These are phyloP conservation scores for Sarocladium brachiariae DNA, from an alignment of 2,329 filamentous ascomycete genomes.

Conservation along the genomic window DNA sequence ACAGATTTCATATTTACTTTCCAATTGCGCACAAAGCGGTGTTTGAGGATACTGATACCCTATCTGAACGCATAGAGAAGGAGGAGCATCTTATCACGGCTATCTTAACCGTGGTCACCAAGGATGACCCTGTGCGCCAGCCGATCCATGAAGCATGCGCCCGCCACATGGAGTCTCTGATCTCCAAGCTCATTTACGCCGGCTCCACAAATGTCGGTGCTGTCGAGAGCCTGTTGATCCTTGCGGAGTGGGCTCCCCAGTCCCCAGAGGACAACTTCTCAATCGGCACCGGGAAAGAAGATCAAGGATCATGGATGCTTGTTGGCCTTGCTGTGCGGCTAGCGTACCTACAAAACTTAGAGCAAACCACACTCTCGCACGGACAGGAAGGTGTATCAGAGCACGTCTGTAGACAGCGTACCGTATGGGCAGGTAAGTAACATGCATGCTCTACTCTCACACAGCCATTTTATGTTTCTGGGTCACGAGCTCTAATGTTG, in stretches of 20 bases:
- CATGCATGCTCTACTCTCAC: no score
- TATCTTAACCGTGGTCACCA: slow-evolving; percentile 63
- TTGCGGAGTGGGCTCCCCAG: slow-evolving; percentile 69
- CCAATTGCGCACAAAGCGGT: slow-evolving; percentile 58
- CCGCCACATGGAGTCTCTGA: slow-evolving; percentile 61
- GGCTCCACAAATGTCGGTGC: slow-evolving; percentile 62
- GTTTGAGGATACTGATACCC: slow-evolving; percentile 39
- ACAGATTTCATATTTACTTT: slow-evolving; percentile 64
- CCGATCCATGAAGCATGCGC: slow-evolving; percentile 60
- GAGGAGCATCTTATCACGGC: slow-evolving; percentile 64
- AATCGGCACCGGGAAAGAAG: slow-evolving; percentile 65
- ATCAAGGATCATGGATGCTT: slow-evolving; percentile 72
- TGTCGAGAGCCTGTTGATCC: slow-evolving; percentile 61
- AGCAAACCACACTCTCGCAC: slow-evolving; percentile 59
- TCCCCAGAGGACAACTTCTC: slow-evolving; percentile 53
- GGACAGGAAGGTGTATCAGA: slow-evolving; percentile 52
- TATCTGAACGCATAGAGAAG: slow-evolving; percentile 49
- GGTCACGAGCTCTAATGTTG: no score
- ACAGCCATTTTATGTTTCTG: no score
- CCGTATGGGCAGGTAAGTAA: slow-evolving; percentile 58
- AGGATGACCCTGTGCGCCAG: slow-evolving; percentile 59
- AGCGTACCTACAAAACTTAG: slow-evolving; percentile 63
- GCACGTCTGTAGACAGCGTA: slow-evolving; percentile 53
- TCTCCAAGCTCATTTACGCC: slow-evolving; percentile 60
- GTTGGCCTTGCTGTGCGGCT: slow-evolving; percentile 63